phyloP scores from a whole-genome alignment of 129 eudicot species.

The Sambucus nigra region DNA sequence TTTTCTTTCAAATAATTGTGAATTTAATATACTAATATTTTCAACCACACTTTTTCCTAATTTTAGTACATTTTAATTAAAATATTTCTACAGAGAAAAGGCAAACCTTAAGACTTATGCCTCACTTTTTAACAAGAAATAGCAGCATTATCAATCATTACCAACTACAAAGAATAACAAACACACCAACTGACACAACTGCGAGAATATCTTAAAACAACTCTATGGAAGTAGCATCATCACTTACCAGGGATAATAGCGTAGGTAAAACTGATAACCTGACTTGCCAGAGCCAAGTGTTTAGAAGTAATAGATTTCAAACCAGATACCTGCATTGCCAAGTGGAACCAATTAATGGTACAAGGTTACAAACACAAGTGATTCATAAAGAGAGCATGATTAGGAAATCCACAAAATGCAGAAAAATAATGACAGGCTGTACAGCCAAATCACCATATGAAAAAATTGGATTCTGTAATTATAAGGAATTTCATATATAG shows the following conservation, averaged over 20 bases:
- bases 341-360: constrained; percentile 3
- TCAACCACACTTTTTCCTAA: too few species aligned
- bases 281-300: constrained; percentile 95
- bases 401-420: not conserved
- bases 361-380: not conserved
- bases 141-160: constrained; percentile 1
- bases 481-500: too few species aligned
- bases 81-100: too few species aligned
- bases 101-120: too few species aligned
- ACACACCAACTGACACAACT: not conserved
- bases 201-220: not conserved
- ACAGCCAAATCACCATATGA: too few species aligned
- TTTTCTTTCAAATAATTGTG: too few species aligned
- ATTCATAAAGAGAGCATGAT: not conserved
- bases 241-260: constrained; percentile 89
- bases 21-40: too few species aligned
- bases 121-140: too few species aligned
- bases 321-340: constrained; percentile 76
- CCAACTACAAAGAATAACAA: not conserved
- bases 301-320: constrained; percentile 89
- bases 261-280: constrained; percentile 75
- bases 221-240: constrained; percentile 4
- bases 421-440: not conserved
- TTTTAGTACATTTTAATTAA: too few species aligned
- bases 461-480: too few species aligned